Base-by-base conservation (phyloP, 1,284 basidiomycete species). In the Volvariella volvacea region DNA sequence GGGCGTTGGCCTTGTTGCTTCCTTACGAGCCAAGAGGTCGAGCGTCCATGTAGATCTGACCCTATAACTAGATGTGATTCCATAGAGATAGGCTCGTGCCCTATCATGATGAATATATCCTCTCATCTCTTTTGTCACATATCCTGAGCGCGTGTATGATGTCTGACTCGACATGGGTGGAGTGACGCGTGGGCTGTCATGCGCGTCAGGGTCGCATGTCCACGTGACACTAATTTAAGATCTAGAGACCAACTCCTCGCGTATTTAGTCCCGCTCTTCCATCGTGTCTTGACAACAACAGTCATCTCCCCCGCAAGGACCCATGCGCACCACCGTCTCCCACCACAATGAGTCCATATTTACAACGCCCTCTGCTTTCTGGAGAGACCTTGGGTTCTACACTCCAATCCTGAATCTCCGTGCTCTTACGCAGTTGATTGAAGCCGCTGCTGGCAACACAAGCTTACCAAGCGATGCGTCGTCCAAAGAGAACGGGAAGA, bases 11-110 rank as follows among this genome's bases (percentile, higher is more conserved):
- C 25, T 55, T 88, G 41, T 52, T 86, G 20, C 58, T 89, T n/a
- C 86, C 87, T 0, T 84, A 78, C 55, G 83, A 87, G 54, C 78
- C 83, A 12, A 66, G 78, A 22, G 84, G 83, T 1, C 82, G 74
- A 53, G 76, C 82, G 1, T 74, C 78, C n/a, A 62, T 84, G 53
- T 60, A 54, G n/a, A 48, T n/a, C 15, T 28, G 25, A 28, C 25
- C n/a, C n/a, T n/a, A n/a, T n/a, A n/a, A n/a, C n/a, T n/a, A n/a
- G n/a, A n/a, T n/a, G n/a, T n/a, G n/a, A n/a, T n/a, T n/a, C n/a
- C n/a, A n/a, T n/a, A n/a, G n/a, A n/a, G n/a, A n/a, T n/a, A n/a
- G n/a, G n/a, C n/a, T n/a, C n/a, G n/a, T n/a, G n/a, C n/a, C n/a
- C n/a, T n/a, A n/a, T n/a, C n/a, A n/a, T n/a, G n/a, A n/a, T n/a